Conservation (phyloP, 805 yeast genomes). For the Yarrowia osloensis region DNA sequence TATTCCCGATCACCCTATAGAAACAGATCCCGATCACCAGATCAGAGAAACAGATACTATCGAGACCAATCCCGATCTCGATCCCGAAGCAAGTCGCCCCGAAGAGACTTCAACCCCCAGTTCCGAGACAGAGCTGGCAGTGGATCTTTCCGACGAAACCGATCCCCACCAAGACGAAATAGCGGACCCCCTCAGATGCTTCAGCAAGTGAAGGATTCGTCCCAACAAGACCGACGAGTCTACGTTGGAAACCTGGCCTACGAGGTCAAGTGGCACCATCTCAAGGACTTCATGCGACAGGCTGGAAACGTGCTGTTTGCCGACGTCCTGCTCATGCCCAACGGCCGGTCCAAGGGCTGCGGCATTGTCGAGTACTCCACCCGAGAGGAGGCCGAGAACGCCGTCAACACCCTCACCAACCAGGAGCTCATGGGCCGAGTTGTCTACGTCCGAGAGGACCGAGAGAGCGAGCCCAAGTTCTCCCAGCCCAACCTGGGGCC, state of each 20-base stretch:
- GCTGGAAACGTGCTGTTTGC: conserved; percentile 74
- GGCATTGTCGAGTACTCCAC: conserved; percentile 76
- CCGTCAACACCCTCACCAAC: conserved; percentile 70
- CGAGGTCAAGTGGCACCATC: conserved; percentile 45
- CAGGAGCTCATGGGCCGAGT: conserved; percentile 68
- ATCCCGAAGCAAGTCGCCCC: conserved; percentile 28
- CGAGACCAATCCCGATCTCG: conserved; percentile 30
- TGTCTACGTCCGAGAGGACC: conserved; percentile 87
- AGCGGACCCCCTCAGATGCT: conserved; percentile 30
- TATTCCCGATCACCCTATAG: conserved; percentile 30
- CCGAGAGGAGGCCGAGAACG: conserved; percentile 65
- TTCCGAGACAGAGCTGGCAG: conserved; percentile 26
- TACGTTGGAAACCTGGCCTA: conserved; percentile 49
- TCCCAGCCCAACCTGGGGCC: conserved; percentile 31
- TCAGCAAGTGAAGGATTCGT: conserved; percentile 25
- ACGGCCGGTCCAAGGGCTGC: conserved; percentile 62
- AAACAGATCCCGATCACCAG: conserved; percentile 30
- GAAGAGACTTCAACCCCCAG: conserved; percentile 26
- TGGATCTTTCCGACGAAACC: conserved; percentile 21
- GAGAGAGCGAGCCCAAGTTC: conserved; percentile 43
- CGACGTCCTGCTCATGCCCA: conserved; percentile 75
- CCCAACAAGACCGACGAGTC: conserved; percentile 46
- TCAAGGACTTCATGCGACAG: conserved; percentile 45
- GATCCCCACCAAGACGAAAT: conserved; percentile 26
- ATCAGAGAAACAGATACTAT: conserved; percentile 28